Conservation (phyloP, 306 rosid species). For the Echinosophora koreensis region DNA sequence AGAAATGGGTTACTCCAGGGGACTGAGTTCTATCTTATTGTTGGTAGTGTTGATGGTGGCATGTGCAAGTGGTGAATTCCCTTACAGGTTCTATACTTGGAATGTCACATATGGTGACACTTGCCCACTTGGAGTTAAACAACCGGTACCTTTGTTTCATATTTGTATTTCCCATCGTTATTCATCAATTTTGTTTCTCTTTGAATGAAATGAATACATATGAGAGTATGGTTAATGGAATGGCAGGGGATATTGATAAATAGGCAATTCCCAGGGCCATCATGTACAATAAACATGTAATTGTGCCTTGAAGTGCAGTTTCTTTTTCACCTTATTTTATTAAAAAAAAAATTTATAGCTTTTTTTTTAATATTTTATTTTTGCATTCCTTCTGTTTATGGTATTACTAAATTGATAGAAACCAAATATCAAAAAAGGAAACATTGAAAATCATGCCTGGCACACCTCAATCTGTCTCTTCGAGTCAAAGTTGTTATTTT, state of each 20-base stretch:
- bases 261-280: slow-evolving; percentile 94
- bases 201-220: not conserved
- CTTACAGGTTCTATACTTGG: slow-evolving; percentile 81
- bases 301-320: slow-evolving; percentile 74
- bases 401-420: too few relatives aligned
- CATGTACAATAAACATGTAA: too few relatives aligned
- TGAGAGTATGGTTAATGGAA: slow-evolving; percentile 12
- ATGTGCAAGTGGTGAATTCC: slow-evolving; percentile 70
- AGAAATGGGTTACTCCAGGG: slow-evolving; percentile 56
- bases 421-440: too few relatives aligned
- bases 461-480: too few relatives aligned
- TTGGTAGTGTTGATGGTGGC: slow-evolving; percentile 55
- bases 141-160: slow-evolving; percentile 55
- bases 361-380: too few relatives aligned
- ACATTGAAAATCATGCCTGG: too few relatives aligned
- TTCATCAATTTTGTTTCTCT: not conserved
- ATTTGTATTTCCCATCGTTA: not conserved
- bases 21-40: slow-evolving; percentile 44
- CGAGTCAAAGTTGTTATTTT: too few relatives aligned
- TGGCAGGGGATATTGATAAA: slow-evolving; percentile 89
- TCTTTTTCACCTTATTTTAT: slow-evolving; percentile 91
- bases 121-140: slow-evolving; percentile 86
- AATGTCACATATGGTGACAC: slow-evolving; percentile 88
- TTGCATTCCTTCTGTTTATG: too few relatives aligned
- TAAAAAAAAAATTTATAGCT: too few relatives aligned